phyloP scores from a whole-genome alignment of 208 protist species.

The Dictyostelium gargantuum region DNA sequence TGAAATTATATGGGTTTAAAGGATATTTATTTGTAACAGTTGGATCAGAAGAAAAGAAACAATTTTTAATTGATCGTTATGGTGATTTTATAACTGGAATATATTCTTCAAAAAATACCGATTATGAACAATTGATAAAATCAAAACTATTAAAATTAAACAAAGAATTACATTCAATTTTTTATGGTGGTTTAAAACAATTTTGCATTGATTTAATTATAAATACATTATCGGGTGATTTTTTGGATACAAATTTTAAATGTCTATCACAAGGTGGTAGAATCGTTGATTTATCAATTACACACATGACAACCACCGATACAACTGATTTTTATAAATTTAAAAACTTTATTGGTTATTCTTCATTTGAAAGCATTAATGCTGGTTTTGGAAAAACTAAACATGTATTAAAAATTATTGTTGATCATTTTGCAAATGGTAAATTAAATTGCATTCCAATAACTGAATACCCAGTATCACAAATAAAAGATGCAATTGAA shows the following conservation, averaged over 20 bases:
- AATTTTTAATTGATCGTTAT: conserved; percentile 50
- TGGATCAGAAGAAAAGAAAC: conserved; percentile 60
- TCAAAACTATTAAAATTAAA: neutral
- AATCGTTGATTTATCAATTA: conserved; percentile 39
- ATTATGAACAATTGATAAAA: neutral
- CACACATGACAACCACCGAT: neutral
- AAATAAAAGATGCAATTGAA: conserved; percentile 31
- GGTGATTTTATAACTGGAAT: neutral
- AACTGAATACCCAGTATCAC: neutral
- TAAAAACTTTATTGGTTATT: conserved; percentile 23
- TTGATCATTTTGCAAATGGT: neutral
- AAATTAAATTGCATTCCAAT: neutral
- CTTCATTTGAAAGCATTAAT: neutral
- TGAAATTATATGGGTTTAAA: neutral
- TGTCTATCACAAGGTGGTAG: neutral
- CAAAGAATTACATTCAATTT: neutral
- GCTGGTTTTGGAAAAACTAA: no score
- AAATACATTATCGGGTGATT: neutral
- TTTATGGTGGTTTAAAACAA: neutral
- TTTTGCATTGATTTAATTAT: conserved; percentile 19
- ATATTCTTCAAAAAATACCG: neutral
- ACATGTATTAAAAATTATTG: neutral
- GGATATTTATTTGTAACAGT: conserved; percentile 58
- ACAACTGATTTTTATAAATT: neutral
- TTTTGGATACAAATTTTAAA: conserved; percentile 7